A percentile compares a stretch with the other conserved stretches of the same genome.
Evolutionary conservation across 139 green algal genomes (phyloP).

Genomic region (Microglena sp.): DNA sequence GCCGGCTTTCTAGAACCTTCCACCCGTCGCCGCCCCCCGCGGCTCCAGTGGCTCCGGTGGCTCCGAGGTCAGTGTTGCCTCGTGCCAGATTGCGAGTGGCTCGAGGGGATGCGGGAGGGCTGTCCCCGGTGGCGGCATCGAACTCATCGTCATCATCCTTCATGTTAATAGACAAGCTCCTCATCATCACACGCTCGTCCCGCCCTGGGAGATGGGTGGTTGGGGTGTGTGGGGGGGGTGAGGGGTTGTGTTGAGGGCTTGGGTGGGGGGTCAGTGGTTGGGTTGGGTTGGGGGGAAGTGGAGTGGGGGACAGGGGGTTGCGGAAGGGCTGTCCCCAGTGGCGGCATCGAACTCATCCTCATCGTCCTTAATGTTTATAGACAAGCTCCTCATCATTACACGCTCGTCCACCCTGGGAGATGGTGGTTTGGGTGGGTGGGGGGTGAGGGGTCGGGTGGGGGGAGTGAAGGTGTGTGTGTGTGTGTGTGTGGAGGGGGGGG

Average conservation of each 20-base stretch:
- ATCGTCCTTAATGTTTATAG: not conserved
- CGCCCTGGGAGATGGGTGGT: too few relatives aligned
- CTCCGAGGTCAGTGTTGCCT: not conserved
- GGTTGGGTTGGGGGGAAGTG: not conserved
- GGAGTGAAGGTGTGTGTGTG: too few relatives aligned
- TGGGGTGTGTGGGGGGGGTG: too few relatives aligned
- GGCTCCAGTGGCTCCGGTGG: not conserved
- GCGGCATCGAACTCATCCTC: slow-evolving; percentile 2
- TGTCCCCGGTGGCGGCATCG: not conserved
- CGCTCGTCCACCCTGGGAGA: not conserved
- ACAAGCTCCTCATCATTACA: not conserved
- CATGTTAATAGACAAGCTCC: slow-evolving; percentile 3
- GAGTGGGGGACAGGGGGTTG: not conserved
- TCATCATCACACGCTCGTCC: not conserved
- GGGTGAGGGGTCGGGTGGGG: too few relatives aligned
- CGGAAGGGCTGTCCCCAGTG: not conserved
- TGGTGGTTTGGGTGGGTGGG: too few relatives aligned
- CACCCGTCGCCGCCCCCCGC: not conserved
- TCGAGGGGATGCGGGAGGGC: not conserved
- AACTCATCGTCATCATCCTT: not conserved
- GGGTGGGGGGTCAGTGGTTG: too few relatives aligned
- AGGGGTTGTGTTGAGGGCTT: too few relatives aligned
- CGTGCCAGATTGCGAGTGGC: not conserved
- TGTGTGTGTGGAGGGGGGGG: too few relatives aligned
- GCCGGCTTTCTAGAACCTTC: slow-evolving; percentile 21